These are phyloP conservation scores for Inonotus hispidus DNA, from an alignment of 1,284 basidiomycete species.

Conservation along the genomic window DNA sequence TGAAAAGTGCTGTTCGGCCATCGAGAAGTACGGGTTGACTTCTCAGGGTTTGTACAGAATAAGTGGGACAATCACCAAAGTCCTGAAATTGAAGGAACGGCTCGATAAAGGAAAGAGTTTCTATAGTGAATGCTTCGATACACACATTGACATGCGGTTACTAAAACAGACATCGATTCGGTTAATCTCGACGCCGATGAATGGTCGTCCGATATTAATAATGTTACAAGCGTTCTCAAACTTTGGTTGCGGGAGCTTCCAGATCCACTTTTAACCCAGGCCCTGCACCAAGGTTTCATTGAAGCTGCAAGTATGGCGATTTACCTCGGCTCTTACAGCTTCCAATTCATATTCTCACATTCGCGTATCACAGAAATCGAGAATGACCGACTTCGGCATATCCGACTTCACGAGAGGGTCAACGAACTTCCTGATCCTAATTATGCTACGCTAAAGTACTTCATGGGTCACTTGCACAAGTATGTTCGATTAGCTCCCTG, in stretches of 20 bases:
- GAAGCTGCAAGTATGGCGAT: slow-evolving; percentile 83
- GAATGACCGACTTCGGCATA: slow-evolving; percentile 89
- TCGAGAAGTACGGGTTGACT: slow-evolving; percentile 84
- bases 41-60: slow-evolving; percentile 92
- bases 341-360: not conserved
- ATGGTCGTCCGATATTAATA: slow-evolving; percentile 94
- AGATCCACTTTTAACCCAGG: slow-evolving; percentile 85
- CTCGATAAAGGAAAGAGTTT: slow-evolving; percentile 73
- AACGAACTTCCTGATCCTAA: slow-evolving; percentile 98
- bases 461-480: slow-evolving; percentile 92
- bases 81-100: slow-evolving; percentile 76
- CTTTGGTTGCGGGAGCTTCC: slow-evolving; percentile 96
- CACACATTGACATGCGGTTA: not conserved
- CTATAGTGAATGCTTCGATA: not conserved
- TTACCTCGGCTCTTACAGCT: slow-evolving; percentile 3
- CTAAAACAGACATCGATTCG: slow-evolving; percentile 69
- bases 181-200: slow-evolving; percentile 86
- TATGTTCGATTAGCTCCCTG: slow-evolving; percentile 32
- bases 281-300: slow-evolving; percentile 86
- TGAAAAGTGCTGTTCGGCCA: slow-evolving; percentile 85
- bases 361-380: slow-evolving; percentile 65
- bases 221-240: slow-evolving; percentile 90
- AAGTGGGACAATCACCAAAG: slow-evolving; percentile 87
- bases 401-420: slow-evolving; percentile 92
- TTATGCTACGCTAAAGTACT: slow-evolving; percentile 95